Evolutionary conservation across 176 grass and related monocot genomes (phyloP), one percentile per base, ranked within the genome.

Genomic region (Luzula sylvatica): DNA sequence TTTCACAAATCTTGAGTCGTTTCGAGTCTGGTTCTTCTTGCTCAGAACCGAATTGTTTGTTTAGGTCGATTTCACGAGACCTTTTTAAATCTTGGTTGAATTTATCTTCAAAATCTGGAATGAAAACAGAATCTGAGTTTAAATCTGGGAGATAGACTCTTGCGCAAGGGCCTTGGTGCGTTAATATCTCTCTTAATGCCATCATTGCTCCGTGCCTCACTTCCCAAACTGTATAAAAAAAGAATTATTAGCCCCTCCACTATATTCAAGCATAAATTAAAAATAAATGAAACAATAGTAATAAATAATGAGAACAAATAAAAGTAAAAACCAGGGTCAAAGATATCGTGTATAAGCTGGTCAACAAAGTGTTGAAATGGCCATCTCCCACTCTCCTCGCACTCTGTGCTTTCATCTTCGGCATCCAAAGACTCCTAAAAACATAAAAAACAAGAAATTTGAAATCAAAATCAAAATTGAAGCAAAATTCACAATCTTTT

Each of bases 111-210:
- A 78, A 77, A 67, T 70, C 75, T 71, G 63, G 60, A 49, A 67
- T 59, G 58, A 40, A 67, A 27, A 54, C 60, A 44, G 20, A 38
- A 65, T 79, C 68, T 50, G 24, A 67, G 52, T 65, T 77, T 55
- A 74, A 46, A 71, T 86, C 81, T 53, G 92, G 92, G 46, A 77
- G 65, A 70, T 90, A 90, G 29, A 90, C 85, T 77, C 92, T 86
- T 73, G 85, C 81, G 77, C 65, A 98, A 60, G 78, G 75, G 55
- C 92, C 92, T 82, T 98, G 92, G 82, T 98, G 72, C 0, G 85
- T 90, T 77, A 90, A 72, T 68, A 98, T 98, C 79, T 98, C 92
- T 71, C 92, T 98, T 58, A 98, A 74, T 56, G 85, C 92, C 92
- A 98, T 98, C 55, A 90, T 83, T 32, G 71, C 66, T 55, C 92